A percentile compares a stretch with the other conserved stretches of the same genome.
Evolutionary conservation across 2,329 filamentous ascomycete genomes (phyloP).

Genomic region (Neurospora crassa): DNA sequence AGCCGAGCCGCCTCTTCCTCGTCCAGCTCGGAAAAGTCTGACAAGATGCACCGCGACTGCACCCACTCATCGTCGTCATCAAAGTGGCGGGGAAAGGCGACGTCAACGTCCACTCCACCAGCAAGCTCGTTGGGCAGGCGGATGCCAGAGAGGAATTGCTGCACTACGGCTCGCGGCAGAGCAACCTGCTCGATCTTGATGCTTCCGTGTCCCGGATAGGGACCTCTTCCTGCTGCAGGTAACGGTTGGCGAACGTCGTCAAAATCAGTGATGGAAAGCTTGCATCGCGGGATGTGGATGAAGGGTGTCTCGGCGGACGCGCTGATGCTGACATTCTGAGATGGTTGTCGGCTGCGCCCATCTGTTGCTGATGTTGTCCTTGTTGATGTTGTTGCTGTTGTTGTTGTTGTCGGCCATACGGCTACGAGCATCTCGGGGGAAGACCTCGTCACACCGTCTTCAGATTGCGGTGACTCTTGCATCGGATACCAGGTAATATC

Average conservation of each 20-base stretch:
- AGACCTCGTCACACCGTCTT: background rate
- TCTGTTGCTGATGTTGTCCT: background rate
- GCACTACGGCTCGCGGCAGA: conserved; percentile 11
- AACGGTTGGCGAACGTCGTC: background rate
- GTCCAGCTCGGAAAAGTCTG: conserved; percentile 16
- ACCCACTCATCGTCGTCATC: conserved; percentile 18
- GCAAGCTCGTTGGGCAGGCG: background rate
- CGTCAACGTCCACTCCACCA: background rate
- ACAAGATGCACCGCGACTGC: conserved; percentile 14
- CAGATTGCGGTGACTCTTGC: background rate
- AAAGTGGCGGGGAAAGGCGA: conserved; percentile 7
- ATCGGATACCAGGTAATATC: background rate
- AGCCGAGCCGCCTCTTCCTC: conserved; percentile 12
- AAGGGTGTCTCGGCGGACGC: conserved; percentile 28
- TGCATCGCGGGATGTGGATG: conserved; percentile 15
- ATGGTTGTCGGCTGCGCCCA: background rate
- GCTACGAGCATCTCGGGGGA: background rate
- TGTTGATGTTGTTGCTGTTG: too few species aligned
- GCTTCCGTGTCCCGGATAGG: background rate
- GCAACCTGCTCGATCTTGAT: conserved; percentile 12
- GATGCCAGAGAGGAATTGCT: conserved; percentile 10
- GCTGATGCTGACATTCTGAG: background rate
- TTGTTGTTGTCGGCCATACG: background rate
- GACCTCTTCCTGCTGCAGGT: background rate
- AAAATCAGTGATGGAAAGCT: conserved; percentile 8